Conservation (phyloP, 2,329 filamentous ascomycete species). For the Akanthomyces dipterigenus region DNA sequence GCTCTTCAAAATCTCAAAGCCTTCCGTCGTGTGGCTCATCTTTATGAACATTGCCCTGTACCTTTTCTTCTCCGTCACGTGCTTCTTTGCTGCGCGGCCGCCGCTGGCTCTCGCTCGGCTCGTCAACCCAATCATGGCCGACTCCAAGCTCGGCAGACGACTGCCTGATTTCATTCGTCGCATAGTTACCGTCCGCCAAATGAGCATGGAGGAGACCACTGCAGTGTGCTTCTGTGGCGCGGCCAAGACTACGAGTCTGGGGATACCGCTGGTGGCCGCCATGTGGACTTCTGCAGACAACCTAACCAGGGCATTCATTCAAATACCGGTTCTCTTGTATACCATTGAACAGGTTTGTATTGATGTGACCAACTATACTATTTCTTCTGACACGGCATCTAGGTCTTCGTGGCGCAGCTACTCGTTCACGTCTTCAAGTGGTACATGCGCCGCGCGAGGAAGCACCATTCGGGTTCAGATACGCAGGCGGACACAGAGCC, state of each 20-base stretch:
- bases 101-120: conserved; percentile 26
- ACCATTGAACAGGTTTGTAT: conserved; percentile 46
- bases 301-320: conserved; percentile 49
- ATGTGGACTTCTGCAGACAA: conserved; percentile 57
- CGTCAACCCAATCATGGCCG: conserved; percentile 28
- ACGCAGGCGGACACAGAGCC: neutral
- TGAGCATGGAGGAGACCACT: conserved; percentile 56
- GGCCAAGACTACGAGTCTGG: conserved; percentile 65
- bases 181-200: conserved; percentile 40
- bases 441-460: neutral
- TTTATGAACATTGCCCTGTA: conserved; percentile 62
- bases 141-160: conserved; percentile 20
- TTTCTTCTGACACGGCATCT: neutral
- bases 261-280: conserved; percentile 59
- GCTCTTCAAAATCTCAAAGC: conserved; percentile 48
- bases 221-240: conserved; percentile 68
- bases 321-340: conserved; percentile 58
- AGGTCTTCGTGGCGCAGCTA: neutral
- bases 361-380: too few relatives aligned
- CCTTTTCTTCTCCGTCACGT: conserved; percentile 55
- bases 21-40: conserved; percentile 59
- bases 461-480: neutral
- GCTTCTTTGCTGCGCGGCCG: conserved; percentile 44
- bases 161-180: conserved; percentile 25
- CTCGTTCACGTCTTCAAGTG: neutral